Percentiles rank a stretch among this genome's conserved stretches.
Conservation (phyloP, 2,329 filamentous ascomycete genomes). For the Cyanodermella asteris region DNA sequence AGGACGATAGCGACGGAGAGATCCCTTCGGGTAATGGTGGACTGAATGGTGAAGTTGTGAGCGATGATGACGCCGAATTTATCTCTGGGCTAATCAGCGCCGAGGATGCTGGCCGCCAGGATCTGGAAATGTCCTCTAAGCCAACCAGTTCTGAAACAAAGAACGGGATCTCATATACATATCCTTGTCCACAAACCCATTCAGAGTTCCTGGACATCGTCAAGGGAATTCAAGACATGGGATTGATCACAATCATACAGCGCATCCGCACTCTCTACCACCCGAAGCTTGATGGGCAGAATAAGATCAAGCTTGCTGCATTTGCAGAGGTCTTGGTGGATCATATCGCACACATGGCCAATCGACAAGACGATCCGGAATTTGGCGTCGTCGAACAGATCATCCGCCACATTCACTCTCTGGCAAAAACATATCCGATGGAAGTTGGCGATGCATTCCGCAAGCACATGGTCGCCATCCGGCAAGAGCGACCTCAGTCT, state of each 20-base stretch:
- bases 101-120: slow-evolving; percentile 31
- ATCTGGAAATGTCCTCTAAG: slow-evolving; percentile 24
- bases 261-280: slow-evolving; percentile 84
- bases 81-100: slow-evolving; percentile 44
- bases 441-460: slow-evolving; percentile 62
- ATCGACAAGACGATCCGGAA: slow-evolving; percentile 27
- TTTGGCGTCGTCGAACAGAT: slow-evolving; percentile 56
- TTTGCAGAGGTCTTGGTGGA: slow-evolving; percentile 26
- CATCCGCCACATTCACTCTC: slow-evolving; percentile 75
- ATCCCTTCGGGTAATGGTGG: slow-evolving; percentile 31
- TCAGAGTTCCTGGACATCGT: slow-evolving; percentile 48
- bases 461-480: slow-evolving; percentile 38
- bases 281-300: slow-evolving; percentile 60
- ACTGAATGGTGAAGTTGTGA: slow-evolving; percentile 28
- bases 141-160: slow-evolving; percentile 22
- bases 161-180: slow-evolving; percentile 48
- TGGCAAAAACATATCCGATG: slow-evolving; percentile 66
- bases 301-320: slow-evolving; percentile 57
- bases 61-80: slow-evolving; percentile 43
- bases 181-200: slow-evolving; percentile 61
- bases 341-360: slow-evolving; percentile 37
- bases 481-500: slow-evolving; percentile 29
- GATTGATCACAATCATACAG: slow-evolving; percentile 61
- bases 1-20: slow-evolving; percentile 17
- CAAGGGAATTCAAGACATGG: slow-evolving; percentile 36